Evolutionary conservation across 1,284 basidiomycete genomes (phyloP).

Genomic region (Coniophora puteana): DNA sequence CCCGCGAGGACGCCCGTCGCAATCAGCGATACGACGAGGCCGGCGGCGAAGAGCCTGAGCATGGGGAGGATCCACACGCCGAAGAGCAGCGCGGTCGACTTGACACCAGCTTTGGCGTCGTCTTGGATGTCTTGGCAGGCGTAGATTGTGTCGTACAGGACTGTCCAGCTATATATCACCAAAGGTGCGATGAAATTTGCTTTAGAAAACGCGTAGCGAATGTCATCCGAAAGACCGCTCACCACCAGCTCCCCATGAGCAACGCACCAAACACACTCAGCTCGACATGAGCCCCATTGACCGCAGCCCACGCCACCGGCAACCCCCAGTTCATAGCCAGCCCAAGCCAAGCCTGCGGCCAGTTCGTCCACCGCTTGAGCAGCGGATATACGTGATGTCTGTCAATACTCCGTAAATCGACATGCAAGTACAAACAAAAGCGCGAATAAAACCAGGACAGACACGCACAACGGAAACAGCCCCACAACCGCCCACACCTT

Average conservation of each 20-base stretch:
- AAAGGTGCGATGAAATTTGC: neutral
- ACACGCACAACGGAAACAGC: slow-evolving; percentile 10
- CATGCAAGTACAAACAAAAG: slow-evolving; percentile 30
- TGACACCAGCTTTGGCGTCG: slow-evolving; percentile 50
- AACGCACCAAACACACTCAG: slow-evolving; percentile 14
- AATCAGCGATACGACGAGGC: slow-evolving; percentile 35
- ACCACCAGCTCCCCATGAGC: neutral
- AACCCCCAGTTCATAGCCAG: slow-evolving; percentile 30
- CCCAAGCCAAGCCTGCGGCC: slow-evolving; percentile 62
- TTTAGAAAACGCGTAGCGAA: neutral
- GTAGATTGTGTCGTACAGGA: slow-evolving; percentile 57
- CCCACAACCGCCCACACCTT: slow-evolving; percentile 15
- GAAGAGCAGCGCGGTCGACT: slow-evolving; percentile 56
- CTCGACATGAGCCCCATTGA: slow-evolving; percentile 16
- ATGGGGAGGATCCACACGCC: slow-evolving; percentile 38
- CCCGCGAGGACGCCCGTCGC: slow-evolving; percentile 30
- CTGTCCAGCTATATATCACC: slow-evolving; percentile 38
- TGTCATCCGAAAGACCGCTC: no score
- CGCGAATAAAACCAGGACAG: slow-evolving; percentile 6
- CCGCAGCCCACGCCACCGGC: slow-evolving; percentile 30
- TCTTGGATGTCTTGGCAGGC: slow-evolving; percentile 55
- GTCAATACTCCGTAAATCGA: slow-evolving; percentile 41
- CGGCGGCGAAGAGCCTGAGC: slow-evolving; percentile 38
- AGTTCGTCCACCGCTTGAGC: slow-evolving; percentile 63
- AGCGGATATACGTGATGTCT: slow-evolving; percentile 52